Evolutionary conservation across 2,329 filamentous ascomycete species (phyloP), one percentile per base, ranked within the genome.

Genomic region (Balansia obtecta): DNA sequence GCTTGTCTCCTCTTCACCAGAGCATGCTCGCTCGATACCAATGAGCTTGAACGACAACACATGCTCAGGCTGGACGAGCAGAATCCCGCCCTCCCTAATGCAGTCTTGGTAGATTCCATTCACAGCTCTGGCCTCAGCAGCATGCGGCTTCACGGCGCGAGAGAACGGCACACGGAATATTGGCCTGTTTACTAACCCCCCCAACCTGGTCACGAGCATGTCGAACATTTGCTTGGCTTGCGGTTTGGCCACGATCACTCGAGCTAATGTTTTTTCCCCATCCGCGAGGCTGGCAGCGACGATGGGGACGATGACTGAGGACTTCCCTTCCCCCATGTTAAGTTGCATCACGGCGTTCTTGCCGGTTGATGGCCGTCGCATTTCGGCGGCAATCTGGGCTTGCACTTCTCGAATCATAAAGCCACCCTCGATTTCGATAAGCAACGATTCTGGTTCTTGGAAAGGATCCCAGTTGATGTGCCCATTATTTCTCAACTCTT

Each of bases 271-370:
- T 0, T 68, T 66, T 45, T 85, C 67, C 11, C 34, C 34, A 12
- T 12, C 11, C 0, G 78, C 76, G 0, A 85, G 60, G 0, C 68
- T 63, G 0, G 75, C 64, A 0, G 76, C 76, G 0, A 83, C 74
- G 38, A 85, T 80, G 0, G 83, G 83, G 0, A 83, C 71, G 46
- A 89, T 86, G 1, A 86, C 77, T 0, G 82, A 83, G 0, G 80
- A 80, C 54, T 86, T 87, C 0, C 83, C 83, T 57, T 85, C 75
- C 0, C 83, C 83, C 82, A 87, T 87, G 54, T 85, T 85, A 2
- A 87, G 61, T 56, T 86, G 81, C 67, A 85, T 74, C 0, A 82
- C 73, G 0, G 71, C 61, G 55, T 82, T 85, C 0, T 59, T 30
- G 0, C 57, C 60, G 0, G 58, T 58, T 0, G 59, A 56, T 0